Base-by-base conservation (phyloP, 1,284 basidiomycete species). In the Singerocomus rubriflavus region DNA sequence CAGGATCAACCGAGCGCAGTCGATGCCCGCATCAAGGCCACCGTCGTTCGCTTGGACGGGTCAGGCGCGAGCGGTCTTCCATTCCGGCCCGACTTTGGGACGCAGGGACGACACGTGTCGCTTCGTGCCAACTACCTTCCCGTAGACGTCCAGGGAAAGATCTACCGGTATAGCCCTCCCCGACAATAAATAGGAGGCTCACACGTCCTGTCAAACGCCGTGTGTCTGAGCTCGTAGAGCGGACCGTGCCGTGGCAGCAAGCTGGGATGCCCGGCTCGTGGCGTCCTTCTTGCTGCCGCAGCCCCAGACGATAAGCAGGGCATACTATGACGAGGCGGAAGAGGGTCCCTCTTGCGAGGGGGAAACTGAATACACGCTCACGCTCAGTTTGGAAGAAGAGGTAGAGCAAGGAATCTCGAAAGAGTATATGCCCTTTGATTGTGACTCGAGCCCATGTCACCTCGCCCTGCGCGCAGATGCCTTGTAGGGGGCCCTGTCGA, bases 1-100 rank as follows among this genome's bases (percentile, higher is more conserved):
- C 64, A 74, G 9, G 72, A 71, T 34, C 65, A 65, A 44, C 75
- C 78, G 5, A 74, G 76, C 3, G 64, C 58, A n/a, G 59, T 88
- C 50, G 86, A 89, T 58, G 53, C 72, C 26, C 82, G 86, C 31
- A 66, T 88, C 10, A 58, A 79, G 33, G 69, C 67, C 6, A 70
- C 85, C 17, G 70, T 89, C 4, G 61, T 66, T 0, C 60, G 71
- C 0, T 71, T 89, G 32, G 11, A 46, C 29, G 16, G 3, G 9
- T n/a, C 26, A 13, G 36, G 21, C 29, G 2, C 21, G 4, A 13
- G 35, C 6, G 43, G 14, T 31, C 65, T 64, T 26, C 65, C 65
- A 6, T 40, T 65, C 16, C 51, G 79, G 8, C 78, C 76, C 4
- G 71, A 68, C 52, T 78, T 71, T 53, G 79, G 78, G 2, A 72